Evolutionary conservation across 2,329 filamentous ascomycete genomes (phyloP), one percentile per base, ranked within the genome.

Genomic region (Calonectria fujianensis): DNA sequence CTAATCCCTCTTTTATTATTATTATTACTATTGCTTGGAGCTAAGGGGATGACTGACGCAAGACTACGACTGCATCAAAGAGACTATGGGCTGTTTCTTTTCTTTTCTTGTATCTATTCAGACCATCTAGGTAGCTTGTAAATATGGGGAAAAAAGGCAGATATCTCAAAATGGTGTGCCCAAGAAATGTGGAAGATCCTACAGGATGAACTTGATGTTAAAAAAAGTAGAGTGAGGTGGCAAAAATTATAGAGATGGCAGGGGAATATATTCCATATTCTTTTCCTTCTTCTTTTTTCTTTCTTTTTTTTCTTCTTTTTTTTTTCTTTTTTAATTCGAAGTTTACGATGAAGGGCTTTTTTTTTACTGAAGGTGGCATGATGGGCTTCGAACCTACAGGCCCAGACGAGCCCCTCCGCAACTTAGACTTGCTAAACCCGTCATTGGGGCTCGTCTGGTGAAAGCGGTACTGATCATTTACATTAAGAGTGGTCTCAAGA

Each of bases 31-130:
- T 35, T 24, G 41, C 54, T 52, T 11, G 20, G 4, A 35, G n/a
- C 18, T 10, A 29, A 10, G 45, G 45, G 45, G 20, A 64, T 50
- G 45, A 57, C 37, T 57, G 50, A 48, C 39, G 39, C 31, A 37
- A 41, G 37, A 68, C 45, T 20, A 65, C 37, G 66, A 57, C 66
- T 27, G 59, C 66, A 45, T 14, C 31, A 45, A 59, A n/a, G 54
- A 10, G 20, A 31, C 24, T 37, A 24, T 54, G 35, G 32, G 11
- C 32, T 10, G 32, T 10, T 35, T 35, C 10, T 35, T n/a, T 39
- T n/a, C 24, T 57, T 39, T 39, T 61, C 24, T 41, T 63, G 35
- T 63, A 63, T 39, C 37, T 63, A 63, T 63, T 63, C 24, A 31
- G 14, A 63, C 57, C 18, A 20, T 41, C 11, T 16, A 37, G 4